Evolutionary conservation across 192 early-diverging fungal genomes (phyloP).

Genomic region (Coemansia nantahalensis): DNA sequence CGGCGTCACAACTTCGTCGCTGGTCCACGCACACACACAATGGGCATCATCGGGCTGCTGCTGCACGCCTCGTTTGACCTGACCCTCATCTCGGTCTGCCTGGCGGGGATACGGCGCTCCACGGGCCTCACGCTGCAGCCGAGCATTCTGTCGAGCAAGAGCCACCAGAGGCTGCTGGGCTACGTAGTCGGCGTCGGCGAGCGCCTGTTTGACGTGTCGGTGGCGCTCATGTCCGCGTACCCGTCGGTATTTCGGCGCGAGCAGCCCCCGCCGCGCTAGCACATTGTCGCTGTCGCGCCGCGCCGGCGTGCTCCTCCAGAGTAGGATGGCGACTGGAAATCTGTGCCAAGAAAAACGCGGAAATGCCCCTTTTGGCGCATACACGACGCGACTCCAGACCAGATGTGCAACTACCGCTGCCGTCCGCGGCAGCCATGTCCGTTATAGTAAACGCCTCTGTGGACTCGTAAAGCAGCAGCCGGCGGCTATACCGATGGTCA

Average conservation of each 20-base stretch:
- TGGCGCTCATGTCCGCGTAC: slow-evolving; percentile 46
- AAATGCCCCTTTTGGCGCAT: too few relatives aligned
- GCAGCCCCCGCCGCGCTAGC: slow-evolving; percentile 3
- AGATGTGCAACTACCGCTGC: too few relatives aligned
- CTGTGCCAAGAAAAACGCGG: too few relatives aligned
- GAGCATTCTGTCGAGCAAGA: slow-evolving; percentile 23
- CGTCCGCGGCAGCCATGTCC: too few relatives aligned
- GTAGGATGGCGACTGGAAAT: too few relatives aligned
- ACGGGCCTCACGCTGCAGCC: slow-evolving; percentile 42
- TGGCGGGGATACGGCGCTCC: slow-evolving; percentile 49
- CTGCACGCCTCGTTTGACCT: slow-evolving; percentile 39
- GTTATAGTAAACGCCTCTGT: not conserved
- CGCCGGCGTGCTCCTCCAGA: too few relatives aligned
- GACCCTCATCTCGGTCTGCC: slow-evolving; percentile 37
- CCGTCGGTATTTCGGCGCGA: slow-evolving; percentile 43
- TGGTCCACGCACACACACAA: slow-evolving; percentile 10
- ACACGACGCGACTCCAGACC: too few relatives aligned
- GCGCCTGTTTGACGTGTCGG: slow-evolving; percentile 46
- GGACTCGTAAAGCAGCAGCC: too few relatives aligned
- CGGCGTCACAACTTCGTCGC: too few relatives aligned
- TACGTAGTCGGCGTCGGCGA: slow-evolving; percentile 40
- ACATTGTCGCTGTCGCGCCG: too few relatives aligned
- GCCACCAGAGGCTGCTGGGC: slow-evolving; percentile 38
- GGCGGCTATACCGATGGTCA: too few relatives aligned
- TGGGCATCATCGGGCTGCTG: slow-evolving; percentile 42